Conservation (phyloP, 73 alveolate species). For the Durusdinium trenchii region DNA sequence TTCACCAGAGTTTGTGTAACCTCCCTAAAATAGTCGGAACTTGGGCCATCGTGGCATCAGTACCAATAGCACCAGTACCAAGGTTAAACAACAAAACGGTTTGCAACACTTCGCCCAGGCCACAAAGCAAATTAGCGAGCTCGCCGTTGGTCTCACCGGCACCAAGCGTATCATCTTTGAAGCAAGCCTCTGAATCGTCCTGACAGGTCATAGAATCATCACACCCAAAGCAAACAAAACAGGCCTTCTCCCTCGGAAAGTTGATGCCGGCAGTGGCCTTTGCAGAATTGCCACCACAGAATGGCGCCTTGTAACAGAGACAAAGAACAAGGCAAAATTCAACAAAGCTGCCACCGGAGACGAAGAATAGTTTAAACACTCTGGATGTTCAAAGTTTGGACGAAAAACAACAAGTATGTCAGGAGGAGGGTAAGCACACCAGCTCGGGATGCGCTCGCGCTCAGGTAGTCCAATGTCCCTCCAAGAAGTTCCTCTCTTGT, state of each 20-base stretch:
- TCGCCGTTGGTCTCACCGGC: constrained; percentile 27
- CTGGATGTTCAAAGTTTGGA: neutral
- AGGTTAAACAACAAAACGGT: neutral
- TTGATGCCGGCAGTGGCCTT: constrained; percentile 83
- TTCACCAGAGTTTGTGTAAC: too few species aligned
- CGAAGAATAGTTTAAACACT: neutral
- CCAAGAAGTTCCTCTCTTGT: too few species aligned
- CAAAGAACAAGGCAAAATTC: neutral
- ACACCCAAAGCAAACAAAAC: too few species aligned
- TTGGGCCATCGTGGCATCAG: too few species aligned
- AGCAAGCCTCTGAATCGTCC: constrained; percentile 33
- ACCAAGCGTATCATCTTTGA: neutral
- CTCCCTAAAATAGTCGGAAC: too few species aligned
- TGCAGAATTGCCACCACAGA: constrained; percentile 85
- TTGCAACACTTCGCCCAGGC: neutral
- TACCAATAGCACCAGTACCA: neutral
- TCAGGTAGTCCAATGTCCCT: too few species aligned
- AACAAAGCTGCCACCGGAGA: neutral
- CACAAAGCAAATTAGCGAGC: constrained; percentile 24
- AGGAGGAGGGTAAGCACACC: too few species aligned
- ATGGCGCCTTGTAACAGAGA: constrained; percentile 37
- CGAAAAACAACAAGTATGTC: neutral
- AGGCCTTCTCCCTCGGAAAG: constrained; percentile 15
- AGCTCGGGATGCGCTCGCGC: too few species aligned
- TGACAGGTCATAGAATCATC: too few species aligned